Evolutionary conservation across 129 eudicot genomes (phyloP), one percentile per base, ranked within the genome.

Genomic region (Silybum marianum): DNA sequence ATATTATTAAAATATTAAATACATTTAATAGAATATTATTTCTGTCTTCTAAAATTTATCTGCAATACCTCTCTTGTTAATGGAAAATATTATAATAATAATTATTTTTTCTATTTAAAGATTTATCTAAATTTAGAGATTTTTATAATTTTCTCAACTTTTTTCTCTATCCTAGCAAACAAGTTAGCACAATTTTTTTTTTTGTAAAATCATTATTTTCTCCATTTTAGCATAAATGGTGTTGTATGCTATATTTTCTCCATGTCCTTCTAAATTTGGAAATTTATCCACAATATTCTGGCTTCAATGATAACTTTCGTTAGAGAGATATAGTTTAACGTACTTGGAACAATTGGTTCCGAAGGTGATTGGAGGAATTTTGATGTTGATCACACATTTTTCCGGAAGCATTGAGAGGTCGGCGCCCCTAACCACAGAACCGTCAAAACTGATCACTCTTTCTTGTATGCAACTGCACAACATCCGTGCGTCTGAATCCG

Each of bases 401-500:
- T 74, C 30, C 42, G 84, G 80, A 65, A 81, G 84, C 26, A 32
- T 66, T 8, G 84, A 81, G 84, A 81, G 60, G 46, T 51, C 80
- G 12, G n/a, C 65, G 3, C 72, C 58, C 9, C 23, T 58, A 19
- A 58, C 22, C 3, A 65, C n/a, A 3, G 51, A 39, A 6, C 3
- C 32, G 2, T 19, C 54, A 21, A 12, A n/a, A 4, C 40, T 11
- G 25, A 81, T 46, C 19, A 76, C 75, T 7, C 70, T 14, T 26
- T 74, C 51, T 51, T 65, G 34, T 40, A 81, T n/a, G 69, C 84
- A 81, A 26, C 69, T 75, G 66, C 84, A 81, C 26, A 81, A 4
- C 42, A 19, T 63, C 42, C 32, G 69, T 42, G 84, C 84, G 75
- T 81, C 84, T 0, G 22, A 58, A n/a, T 81, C 80, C 0, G 75